Base-by-base conservation (phyloP, 257 asterid genomes). In the Agastache rugosa region DNA sequence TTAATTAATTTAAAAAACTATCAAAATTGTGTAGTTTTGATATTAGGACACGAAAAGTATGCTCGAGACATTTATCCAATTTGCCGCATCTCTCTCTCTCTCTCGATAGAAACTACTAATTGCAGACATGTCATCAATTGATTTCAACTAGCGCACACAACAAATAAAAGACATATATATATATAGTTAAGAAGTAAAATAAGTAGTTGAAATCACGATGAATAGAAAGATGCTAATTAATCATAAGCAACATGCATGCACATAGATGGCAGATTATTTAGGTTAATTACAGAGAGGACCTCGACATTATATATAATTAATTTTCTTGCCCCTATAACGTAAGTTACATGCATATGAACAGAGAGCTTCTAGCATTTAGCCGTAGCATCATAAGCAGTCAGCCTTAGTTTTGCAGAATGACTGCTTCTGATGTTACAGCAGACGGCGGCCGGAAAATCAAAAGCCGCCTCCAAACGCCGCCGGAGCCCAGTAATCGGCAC, bases 401-500 rank as follows among this genome's bases (percentile, higher is more conserved):
- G 7, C 76, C 78, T 69, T 41, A 8, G 34, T 19, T 20, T 29
- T 12, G 31, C 35, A 80, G 83, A 69, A 51, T 84, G 89, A 82
- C 81, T 82, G 87, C 67, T 76, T 79, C 59, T 80, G 89, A 84
- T 87, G 81, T 84, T 82, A 80, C 80, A 45, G 5, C 25, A 7
- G 37, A 5, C 23, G 11, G 15, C 39, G 2, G 34, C 25, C 60
- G 70, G 54, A 42, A 60, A 50, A 68, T 80, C 78, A 85, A 37
- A 81, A 79, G 53, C 88, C 85, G 1, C 88, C 84, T 2, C 87
- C 87, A 3, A 85, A 59, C 8, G 89, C 71, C 4, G 88, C 72
- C 23, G 89, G 82, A 20, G 86, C 80, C 92, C 90, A 87, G 66
- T 77, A 87, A 54, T 87, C 87, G 39, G 84, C 96, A 16, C 87